Evolutionary conservation across 805 yeast species (phyloP).

Genomic region (Cyberlindnera euphorbiiphila): DNA sequence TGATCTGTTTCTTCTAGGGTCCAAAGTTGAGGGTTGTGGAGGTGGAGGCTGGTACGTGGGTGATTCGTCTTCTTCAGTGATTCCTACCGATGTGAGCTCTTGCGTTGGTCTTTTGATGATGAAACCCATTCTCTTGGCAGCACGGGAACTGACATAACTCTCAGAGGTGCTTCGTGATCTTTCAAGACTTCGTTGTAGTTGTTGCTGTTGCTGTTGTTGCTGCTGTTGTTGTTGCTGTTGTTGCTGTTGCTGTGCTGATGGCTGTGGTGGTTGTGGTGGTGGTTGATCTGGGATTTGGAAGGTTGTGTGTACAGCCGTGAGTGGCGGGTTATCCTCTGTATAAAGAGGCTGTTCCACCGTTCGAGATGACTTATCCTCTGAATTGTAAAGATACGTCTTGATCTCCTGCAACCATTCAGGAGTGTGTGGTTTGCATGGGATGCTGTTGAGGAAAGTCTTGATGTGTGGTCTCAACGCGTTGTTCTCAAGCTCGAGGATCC

Average conservation of each 20-base stretch:
- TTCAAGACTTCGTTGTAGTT: constrained; percentile 11
- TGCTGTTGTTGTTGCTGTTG: constrained; percentile 1
- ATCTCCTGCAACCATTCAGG: constrained; percentile 40
- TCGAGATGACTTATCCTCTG: constrained; percentile 3
- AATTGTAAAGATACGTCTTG: constrained; percentile 8
- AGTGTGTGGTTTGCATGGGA: constrained; percentile 33
- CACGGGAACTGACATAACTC: constrained; percentile 50
- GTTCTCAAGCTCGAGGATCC: constrained; percentile 55
- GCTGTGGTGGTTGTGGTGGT: constrained; percentile 1
- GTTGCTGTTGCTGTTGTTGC: constrained; percentile 2
- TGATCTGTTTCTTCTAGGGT: constrained; percentile 24
- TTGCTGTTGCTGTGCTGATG: constrained; percentile 1
- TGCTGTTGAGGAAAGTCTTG: constrained; percentile 33
- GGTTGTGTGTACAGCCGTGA: constrained; percentile 4
- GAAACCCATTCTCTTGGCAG: constrained; percentile 74
- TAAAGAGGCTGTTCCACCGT: constrained; percentile 4
- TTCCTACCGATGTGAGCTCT: constrained; percentile 21
- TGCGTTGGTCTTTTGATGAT: constrained; percentile 43
- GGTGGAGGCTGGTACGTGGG: background rate
- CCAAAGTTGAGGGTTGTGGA: constrained; percentile 2
- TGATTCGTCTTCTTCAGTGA: constrained; percentile 27
- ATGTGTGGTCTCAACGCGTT: constrained; percentile 59
- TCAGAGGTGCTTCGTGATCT: constrained; percentile 38
- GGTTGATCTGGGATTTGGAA: constrained; percentile 10
- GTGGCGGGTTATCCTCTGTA: constrained; percentile 3